Base-by-base conservation (phyloP, 208 protist genomes). In the Leishmania aethiopica region DNA sequence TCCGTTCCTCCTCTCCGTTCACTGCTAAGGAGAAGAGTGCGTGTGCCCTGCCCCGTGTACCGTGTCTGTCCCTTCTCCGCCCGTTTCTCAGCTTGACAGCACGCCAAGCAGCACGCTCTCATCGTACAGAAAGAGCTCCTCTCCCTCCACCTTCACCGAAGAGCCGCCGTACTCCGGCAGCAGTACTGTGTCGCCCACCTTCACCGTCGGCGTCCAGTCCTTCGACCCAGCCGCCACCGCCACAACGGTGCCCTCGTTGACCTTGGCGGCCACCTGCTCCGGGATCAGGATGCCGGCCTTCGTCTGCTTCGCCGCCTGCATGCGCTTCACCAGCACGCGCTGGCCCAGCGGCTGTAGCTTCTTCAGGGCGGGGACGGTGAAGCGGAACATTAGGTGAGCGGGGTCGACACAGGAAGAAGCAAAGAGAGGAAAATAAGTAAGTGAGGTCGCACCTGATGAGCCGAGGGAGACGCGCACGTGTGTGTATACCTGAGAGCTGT, bases 41-140 rank as follows among this genome's bases (percentile, higher is more conserved):
- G 45, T 49, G 45, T 11, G 10, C 45, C 25, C 45, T 53, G 42
- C 1, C 70, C 28, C 40, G 47, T 37, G 45, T 17, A 45, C 70
- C 13, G 45, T 53, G 11, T 22, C 45, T 45, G 70, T n/a, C 40
- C 28, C 15, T 49, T 59, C 35, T 55, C 55, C 75, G 5, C 37
- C 57, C 37, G 53, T 32, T 25, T 32, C 66, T 90, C 92, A 97
- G 45, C 90, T 86, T 66, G 81, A 83, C 78, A 98, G 83, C 75
- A 98, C 93, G 79, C 96, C 96, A 45, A 98, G 93, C 74, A 98
- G 92, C 80, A 85, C 86, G 84, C 87, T 86, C 89, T 98, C 94
- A 70, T 97, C 90, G 88, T 97, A 97, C 85, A 97, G 93, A 88
- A 95, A 96, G 87, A 98, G 91, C 89, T 97, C 96, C 91, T 97